Base-by-base conservation (phyloP, 306 rosid species). In the Clitoria ternatea region DNA sequence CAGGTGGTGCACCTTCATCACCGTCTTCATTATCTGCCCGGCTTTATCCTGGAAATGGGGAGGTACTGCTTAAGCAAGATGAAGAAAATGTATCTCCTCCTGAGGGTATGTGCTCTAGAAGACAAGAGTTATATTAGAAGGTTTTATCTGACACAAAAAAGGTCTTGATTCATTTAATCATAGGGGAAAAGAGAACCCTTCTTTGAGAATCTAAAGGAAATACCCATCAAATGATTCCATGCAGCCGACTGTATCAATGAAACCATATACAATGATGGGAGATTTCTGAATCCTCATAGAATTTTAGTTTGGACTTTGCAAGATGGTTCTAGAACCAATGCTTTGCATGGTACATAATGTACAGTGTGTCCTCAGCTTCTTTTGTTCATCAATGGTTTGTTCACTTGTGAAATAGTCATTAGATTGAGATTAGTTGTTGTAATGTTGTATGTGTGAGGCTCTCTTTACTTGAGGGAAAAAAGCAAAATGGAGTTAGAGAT, bases 41-140 rank as follows among this genome's bases (percentile, higher is more conserved):
- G 18, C 97, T 91, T 33, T 85, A 66, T 53, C 22, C 50, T 1
- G 95, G 92, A 59, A 83, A 91, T 23, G 97, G 86, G 4, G 96
- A 88, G 23, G 56, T 54, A 6, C 66, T 63, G 40, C 44, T 50
- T 13, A 91, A 91, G 84, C 79, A 80, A 37, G 79, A 79, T 23
- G 97, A 81, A 66, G 97, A 85, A 45, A 74, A 69, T 37, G 82
- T 4, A 47, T 42, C 83, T 9, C 69, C 80, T 77, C 56, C 82
- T 18, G 89, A 84, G 29, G 76, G 74, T 53, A 43, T 74, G 48
- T 82, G 77, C 80, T 75, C 79, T 60, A 70, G 87, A 79, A 75
- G 80, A 63, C 95, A 84, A 68, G 87, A 86, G 53, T 64, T 80
- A 22, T 79, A 77, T 71, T 90, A 87, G 84, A 75, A 70, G 56